Percentiles rank a stretch among this genome's conserved stretches.
phyloP scores from a whole-genome alignment of 2,329 filamentous ascomycete species.

The Alternaria conjuncta region DNA sequence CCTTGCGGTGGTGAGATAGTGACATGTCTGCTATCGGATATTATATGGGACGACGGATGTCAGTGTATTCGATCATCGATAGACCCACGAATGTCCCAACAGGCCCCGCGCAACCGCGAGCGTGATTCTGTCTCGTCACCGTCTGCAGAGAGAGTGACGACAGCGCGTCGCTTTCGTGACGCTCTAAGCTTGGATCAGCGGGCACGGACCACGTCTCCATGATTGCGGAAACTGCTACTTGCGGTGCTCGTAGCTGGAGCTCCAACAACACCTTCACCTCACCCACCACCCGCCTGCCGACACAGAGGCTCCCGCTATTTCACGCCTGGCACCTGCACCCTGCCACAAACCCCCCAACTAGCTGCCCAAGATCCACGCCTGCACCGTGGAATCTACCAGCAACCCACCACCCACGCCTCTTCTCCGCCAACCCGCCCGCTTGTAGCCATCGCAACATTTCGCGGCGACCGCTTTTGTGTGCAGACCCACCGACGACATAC shows the following conservation, averaged over 20 bases:
- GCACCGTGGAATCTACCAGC: conserved; percentile 43
- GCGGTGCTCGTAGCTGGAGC: conserved; percentile 18
- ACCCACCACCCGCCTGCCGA: conserved; percentile 15
- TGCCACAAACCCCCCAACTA: conserved; percentile 11
- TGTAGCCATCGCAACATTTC: conserved; percentile 5
- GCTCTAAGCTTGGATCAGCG: conserved; percentile 12
- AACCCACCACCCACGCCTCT: conserved; percentile 22
- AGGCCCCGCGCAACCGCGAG: neutral
- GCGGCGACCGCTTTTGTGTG: neutral
- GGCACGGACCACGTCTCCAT: conserved; percentile 18
- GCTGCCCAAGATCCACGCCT: conserved; percentile 41
- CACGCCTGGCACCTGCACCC: conserved; percentile 16
- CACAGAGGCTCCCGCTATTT: conserved; percentile 13
- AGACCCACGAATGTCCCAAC: rapidly evolving
- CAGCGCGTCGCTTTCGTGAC: conserved; percentile 22
- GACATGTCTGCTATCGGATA: neutral
- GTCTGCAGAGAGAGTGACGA: neutral
- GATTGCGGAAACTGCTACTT: conserved; percentile 26
- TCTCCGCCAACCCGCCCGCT: conserved; percentile 19
- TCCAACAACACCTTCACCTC: conserved; percentile 26
- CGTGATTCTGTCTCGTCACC: neutral
- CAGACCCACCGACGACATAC: neutral
- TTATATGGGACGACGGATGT: neutral
- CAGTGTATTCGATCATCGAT: neutral
- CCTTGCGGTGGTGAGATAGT: neutral